Evolutionary conservation across 306 rosid species (phyloP).

Genomic region (Prunus padus): DNA sequence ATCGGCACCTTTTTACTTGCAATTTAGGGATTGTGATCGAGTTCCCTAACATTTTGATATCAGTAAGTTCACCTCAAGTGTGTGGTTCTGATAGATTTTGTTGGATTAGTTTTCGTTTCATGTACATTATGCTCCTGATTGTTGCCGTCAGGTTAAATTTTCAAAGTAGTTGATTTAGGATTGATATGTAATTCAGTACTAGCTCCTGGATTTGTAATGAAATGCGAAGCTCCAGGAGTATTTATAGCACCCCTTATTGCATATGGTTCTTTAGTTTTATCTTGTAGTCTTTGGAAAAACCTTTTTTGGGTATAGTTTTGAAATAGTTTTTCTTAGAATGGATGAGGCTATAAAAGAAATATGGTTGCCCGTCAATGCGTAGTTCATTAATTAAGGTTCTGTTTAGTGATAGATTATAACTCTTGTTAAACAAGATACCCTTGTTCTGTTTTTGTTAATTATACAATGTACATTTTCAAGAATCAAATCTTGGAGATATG

Average conservation of each 20-base stretch:
- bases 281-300: neutral
- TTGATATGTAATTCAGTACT: neutral
- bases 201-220: neutral
- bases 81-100: neutral
- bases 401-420: neutral
- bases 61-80: neutral
- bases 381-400: neutral
- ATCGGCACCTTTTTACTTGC: neutral
- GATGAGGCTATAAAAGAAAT: neutral
- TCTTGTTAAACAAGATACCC: neutral
- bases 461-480: neutral
- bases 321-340: neutral
- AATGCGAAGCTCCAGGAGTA: neutral
- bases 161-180: neutral
- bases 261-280: neutral
- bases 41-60: neutral
- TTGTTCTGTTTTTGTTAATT: neutral
- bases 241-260: neutral
- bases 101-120: neutral
- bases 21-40: neutral
- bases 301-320: neutral
- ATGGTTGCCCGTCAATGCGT: neutral
- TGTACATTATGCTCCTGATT: neutral
- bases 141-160: neutral
- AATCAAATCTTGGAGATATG: neutral